Evolutionary conservation across 495 filamentous ascomycete species (phyloP).

Genomic region (Aspergillus funiculosus): DNA sequence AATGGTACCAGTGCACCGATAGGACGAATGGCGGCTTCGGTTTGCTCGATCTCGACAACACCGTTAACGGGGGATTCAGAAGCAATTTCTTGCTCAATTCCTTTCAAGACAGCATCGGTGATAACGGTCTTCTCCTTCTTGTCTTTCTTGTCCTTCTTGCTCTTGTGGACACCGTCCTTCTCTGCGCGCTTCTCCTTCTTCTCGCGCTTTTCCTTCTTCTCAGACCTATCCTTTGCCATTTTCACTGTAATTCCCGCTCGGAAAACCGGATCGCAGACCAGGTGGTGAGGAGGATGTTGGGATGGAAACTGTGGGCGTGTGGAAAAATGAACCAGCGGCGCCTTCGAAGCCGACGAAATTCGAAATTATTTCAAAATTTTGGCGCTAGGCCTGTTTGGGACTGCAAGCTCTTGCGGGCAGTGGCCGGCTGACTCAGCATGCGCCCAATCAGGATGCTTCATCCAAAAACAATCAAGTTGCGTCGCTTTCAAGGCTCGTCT

Average conservation of each 20-base stretch:
- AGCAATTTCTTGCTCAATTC: constrained; percentile 45
- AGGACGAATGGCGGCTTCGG: constrained; percentile 47
- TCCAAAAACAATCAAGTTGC: constrained; percentile 15
- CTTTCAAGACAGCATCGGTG: constrained; percentile 51
- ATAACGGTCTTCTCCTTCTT: constrained; percentile 62
- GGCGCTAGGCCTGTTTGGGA: constrained; percentile 34
- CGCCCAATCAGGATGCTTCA: constrained; percentile 13
- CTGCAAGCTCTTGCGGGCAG: constrained; percentile 16
- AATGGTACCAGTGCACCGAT: constrained; percentile 85
- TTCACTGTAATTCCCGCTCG: constrained; percentile 22
- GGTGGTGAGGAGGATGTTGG: constrained; percentile 15
- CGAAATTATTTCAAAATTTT: constrained; percentile 41
- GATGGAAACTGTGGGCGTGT: constrained; percentile 21
- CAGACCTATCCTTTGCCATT: constrained; percentile 51
- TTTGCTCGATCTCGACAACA: constrained; percentile 42
- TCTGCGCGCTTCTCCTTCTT: constrained; percentile 79
- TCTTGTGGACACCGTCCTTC: constrained; percentile 67
- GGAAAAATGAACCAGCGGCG: constrained; percentile 23
- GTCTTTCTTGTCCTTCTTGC: constrained; percentile 60
- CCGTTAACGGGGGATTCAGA: constrained; percentile 30
- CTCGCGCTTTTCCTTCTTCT: constrained; percentile 70
- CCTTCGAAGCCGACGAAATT: constrained; percentile 30
- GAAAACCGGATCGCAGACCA: constrained; percentile 15
- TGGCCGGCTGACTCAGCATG: constrained; percentile 33
- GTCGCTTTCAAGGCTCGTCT: not conserved